Evolutionary conservation across 306 rosid genomes (phyloP), one percentile per base, ranked within the genome.

Genomic region (Notholithocarpus densiflorus): DNA sequence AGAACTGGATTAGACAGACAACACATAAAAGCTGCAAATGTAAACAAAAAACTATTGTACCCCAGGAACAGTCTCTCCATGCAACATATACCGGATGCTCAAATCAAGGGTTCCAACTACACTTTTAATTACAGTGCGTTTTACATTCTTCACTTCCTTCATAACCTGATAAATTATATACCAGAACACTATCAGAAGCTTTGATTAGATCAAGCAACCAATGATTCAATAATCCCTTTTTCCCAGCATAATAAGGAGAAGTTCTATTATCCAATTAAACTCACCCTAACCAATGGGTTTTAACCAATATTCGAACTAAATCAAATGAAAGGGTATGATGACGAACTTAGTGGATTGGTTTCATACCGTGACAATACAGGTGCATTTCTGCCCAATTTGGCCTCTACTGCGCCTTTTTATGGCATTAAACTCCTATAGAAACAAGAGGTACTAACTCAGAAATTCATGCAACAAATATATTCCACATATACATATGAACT

Each of bases 31-130:
- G 64, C 10, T 64, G 53, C 3, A 20, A 79, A 61, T 32, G 34
- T 57, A 66, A 75, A 55, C 75, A 40, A 74, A 74, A 75, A 61
- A 40, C 68, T 59, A 37, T 9, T 21, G 29, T 88, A 94, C 98
- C 97, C 97, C 93, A 1, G 98, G 98, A 87, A 87, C 91, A 60
- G 89, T 92, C 89, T 94, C 98, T 78, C 98, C 98, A 56, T 85
- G 91, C 79, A 89, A 82, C 88, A 92, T 72, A 83, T 87, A 81
- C 61, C 85, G 88, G 72, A 86, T 77, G 85, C 87, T 87, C 90
- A 94, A 79, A 84, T 94, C 98, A 54, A 94, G 97, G 69, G 97
- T 94, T 86, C 96, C 98, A 65, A 92, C 97, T 9, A 92, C 88
- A 86, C 93, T 89, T 83, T 88, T 92, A 72, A 94, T 23, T 68